These are phyloP conservation scores for Letharia lupina DNA, from an alignment of 495 filamentous ascomycete genomes.

Conservation along the genomic window DNA sequence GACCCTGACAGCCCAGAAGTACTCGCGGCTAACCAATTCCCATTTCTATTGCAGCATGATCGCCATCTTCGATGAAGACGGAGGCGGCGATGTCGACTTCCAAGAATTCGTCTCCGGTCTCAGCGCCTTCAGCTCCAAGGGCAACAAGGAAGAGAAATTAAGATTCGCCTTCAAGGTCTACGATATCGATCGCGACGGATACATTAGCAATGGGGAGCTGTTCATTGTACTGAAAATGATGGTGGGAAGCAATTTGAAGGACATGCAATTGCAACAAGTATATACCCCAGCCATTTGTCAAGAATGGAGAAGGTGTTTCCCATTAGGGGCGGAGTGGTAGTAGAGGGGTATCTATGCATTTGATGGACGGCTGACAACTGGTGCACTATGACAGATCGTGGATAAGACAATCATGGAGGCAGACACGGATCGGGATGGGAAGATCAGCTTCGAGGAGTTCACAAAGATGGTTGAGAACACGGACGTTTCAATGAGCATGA, in stretches of 20 bases:
- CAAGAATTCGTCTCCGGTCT: constrained; percentile 97
- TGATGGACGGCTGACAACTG: constrained; percentile 1
- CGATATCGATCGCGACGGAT: constrained; percentile 97
- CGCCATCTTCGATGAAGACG: constrained; percentile 98
- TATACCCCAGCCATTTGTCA: constrained; percentile 13
- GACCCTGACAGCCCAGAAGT: neutral
- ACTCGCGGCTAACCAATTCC: constrained; percentile 1
- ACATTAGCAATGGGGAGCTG: constrained; percentile 96
- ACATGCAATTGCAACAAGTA: constrained; percentile 90
- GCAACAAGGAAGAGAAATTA: constrained; percentile 98
- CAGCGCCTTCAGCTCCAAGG: constrained; percentile 91
- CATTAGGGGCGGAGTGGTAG: neutral
- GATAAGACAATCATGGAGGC: constrained; percentile 99
- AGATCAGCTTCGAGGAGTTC: constrained; percentile 99
- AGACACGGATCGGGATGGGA: constrained; percentile 88
- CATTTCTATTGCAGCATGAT: constrained; percentile 63
- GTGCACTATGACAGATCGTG: constrained; percentile 44
- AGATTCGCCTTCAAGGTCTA: constrained; percentile 98
- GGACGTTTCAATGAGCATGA: constrained; percentile 97
- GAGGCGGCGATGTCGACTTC: constrained; percentile 96
- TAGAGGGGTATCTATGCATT: neutral
- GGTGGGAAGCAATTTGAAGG: constrained; percentile 99
- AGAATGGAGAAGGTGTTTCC: neutral
- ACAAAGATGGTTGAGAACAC: constrained; percentile 98
- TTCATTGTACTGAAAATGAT: constrained; percentile 99